Evolutionary conservation across 768 basidiomycete species (phyloP), one percentile per base, ranked within the genome.

Genomic region (Dentipellis sp.): DNA sequence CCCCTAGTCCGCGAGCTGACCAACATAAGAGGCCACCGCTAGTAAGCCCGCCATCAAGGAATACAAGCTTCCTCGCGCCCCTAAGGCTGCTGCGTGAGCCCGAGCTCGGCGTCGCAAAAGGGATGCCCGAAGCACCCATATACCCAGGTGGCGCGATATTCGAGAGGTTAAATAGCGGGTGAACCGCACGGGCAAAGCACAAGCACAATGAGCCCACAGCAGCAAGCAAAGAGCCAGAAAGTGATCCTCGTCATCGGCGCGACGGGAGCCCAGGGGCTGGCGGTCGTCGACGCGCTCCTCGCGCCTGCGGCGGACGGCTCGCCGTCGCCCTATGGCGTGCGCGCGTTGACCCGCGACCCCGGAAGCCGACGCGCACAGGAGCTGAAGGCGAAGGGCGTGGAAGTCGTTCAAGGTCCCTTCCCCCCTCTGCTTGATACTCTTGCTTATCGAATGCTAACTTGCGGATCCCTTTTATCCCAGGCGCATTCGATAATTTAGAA

Each of bases 191-290:
- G 29, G 29, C 29, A 29, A 29, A 29, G 3, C 29, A 29, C 6
- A 29, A 29, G 29, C 29, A 29, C 6, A 29, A 29, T 29, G 29
- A 29, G 29, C 29, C 29, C 29, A 29, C 29, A 29, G 29, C 29
- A 29, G 29, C 29, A 29, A 45, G 3, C 42, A 34, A 52, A 36
- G 37, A 36, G 16, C 19, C 9, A 40, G 21, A 73, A 71, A 63
- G 60, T 71, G 54, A 72, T 75, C 53, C 65, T 74, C 47, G 72
- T 75, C 47, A 69, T 75, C 29, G 74, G 74, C 23, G 74, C 70
- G 3, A 75, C 74, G 46, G 74, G 74, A 46, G 73, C 73, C 4
- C 74, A 76, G 55, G 74, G 74, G 9, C 62, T 68, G 55, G 65
- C 65, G 22, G 70, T 74, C 52, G 65, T 72, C 35, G 64, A 69